Evolutionary conservation across 2,329 filamentous ascomycete genomes (phyloP), one percentile per base, ranked within the genome.

Genomic region (Fusarium sp.): DNA sequence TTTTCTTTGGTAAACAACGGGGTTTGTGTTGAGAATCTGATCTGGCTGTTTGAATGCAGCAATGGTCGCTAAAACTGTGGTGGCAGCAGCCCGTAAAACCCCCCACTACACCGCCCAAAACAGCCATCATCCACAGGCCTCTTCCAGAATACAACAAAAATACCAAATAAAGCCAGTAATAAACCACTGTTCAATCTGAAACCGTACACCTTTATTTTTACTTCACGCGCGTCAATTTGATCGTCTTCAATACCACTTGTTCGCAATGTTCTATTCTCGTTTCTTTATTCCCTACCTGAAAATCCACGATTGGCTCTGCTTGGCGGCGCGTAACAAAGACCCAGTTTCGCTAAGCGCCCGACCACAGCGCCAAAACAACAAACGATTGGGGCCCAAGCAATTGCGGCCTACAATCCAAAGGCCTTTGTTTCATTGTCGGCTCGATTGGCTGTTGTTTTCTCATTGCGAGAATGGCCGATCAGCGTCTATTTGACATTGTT

Each of bases 271-370:
- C 49, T 67, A 50, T 66, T 51, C 49, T 67, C 11, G 63, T 66
- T 67, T 56, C 62, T 62, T 67, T 66, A n/a, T 50, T 13, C 32
- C 34, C 32, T 46, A 30, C 20, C 21, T 14, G 12, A 28, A 32
- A 8, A 16, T n/a, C 32, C 20, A 40, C 56, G 45, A 66, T 66
- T 66, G 63, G 63, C 20, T 67, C 21, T 67, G 10, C 4, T 54
- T 62, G 1, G 23, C 49, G 8, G 67, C 67, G 67, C 63, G 54
- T 56, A 68, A 59, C 54, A 57, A 55, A 60, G 59, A 9, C 43
- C 27, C 43, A 27, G 72, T 74, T 74, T 74, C 72, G 65, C 65
- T 74, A 74, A 73, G 72, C 72, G 72, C 72, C 54, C 40, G 42
- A 21, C 20, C n/a, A 43, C n/a, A 57, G 69, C 69, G 59, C 53